Evolutionary conservation across 768 basidiomycete species (phyloP), one percentile per base, ranked within the genome.

Genomic region (Suillus decipiens): DNA sequence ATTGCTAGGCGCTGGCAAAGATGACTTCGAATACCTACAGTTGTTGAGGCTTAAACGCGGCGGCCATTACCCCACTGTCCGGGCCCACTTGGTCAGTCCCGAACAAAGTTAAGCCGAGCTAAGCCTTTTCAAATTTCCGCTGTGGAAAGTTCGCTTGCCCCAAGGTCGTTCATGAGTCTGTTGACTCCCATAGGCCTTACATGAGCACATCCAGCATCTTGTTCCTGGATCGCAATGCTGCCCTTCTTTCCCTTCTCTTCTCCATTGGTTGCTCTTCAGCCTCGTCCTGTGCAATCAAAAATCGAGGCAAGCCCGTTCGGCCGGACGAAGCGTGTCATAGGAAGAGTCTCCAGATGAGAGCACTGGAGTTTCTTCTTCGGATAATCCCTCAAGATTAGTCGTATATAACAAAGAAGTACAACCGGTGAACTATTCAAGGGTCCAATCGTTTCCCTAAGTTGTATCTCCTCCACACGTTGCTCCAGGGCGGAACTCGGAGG

Each of bases 181-280:
- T n/a, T n/a, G n/a, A n/a, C n/a, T n/a, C n/a, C n/a, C n/a, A n/a
- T n/a, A n/a, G n/a, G n/a, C n/a, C n/a, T n/a, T 36, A 11, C 10
- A 36, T 36, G 36, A 11, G 9, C 43, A 66, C 53, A 53, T 64
- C 43, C 53, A 66, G 36, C n/a, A 53, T 50, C 31, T 66, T 66
- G 51, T 56, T 37, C 14, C 65, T 39, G 10, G 65, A 63, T 10
- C 65, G 65, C 28, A 60, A 41, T 8, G 34, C 48, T n/a, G 33
- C 62, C 12, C 64, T 50, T 54, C 55, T 63, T 8, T 59, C 31
- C 36, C 48, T 58, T 33, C 39, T 51, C 17, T n/a, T 53, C 36
- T 22, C 37, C 17, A 51, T 48, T 8, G 36, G 37, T n/a, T 41
- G 58, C 17, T 28, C 58, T 8, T 61, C 65, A 5, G 33, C 33